These are phyloP conservation scores for Yamadazyma kitorensis DNA, from an alignment of 805 yeast species.

Conservation along the genomic window DNA sequence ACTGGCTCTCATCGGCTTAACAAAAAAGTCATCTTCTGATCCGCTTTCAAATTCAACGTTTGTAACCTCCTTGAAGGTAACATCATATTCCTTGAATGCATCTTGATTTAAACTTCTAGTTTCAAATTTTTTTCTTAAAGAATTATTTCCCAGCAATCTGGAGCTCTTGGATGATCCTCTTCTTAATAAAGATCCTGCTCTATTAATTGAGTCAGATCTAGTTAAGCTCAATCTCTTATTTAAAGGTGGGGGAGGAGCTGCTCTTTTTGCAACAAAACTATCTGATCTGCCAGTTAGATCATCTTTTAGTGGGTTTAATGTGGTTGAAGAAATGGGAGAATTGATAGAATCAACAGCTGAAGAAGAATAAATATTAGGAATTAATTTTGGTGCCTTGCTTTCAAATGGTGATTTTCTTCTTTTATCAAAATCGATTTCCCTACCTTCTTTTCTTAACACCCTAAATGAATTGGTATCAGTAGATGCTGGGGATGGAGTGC, in stretches of 20 bases:
- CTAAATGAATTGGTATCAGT: conserved; percentile 47
- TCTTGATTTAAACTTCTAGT: conserved; percentile 24
- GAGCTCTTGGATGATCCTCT: conserved; percentile 13
- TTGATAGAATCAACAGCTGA: conserved; percentile 25
- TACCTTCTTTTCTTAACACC: conserved; percentile 61
- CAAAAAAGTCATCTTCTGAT: conserved; percentile 30
- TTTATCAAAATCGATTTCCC: conserved; percentile 80
- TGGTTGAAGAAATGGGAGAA: conserved; percentile 37
- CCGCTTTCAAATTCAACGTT: conserved; percentile 20
- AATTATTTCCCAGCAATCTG: conserved; percentile 7
- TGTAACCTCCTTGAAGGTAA: conserved; percentile 66
- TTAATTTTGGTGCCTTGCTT: conserved; percentile 39
- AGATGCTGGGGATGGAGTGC: not conserved
- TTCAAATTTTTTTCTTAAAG: conserved; percentile 8
- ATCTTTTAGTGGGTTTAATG: conserved; percentile 27
- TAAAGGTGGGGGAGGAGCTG: conserved; percentile 68
- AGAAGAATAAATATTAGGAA: conserved; percentile 33
- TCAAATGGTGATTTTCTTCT: conserved; percentile 73
- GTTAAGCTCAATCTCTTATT: conserved; percentile 11
- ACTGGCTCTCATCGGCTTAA: conserved; percentile 21
- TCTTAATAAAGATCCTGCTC: conserved; percentile 6
- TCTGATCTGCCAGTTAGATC: conserved; percentile 12
- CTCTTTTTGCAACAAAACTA: conserved; percentile 62
- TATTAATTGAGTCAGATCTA: conserved; percentile 5
- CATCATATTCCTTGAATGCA: conserved; percentile 66